Base-by-base conservation (phyloP, 2,329 filamentous ascomycete species). In the Fusarium tupiense region DNA sequence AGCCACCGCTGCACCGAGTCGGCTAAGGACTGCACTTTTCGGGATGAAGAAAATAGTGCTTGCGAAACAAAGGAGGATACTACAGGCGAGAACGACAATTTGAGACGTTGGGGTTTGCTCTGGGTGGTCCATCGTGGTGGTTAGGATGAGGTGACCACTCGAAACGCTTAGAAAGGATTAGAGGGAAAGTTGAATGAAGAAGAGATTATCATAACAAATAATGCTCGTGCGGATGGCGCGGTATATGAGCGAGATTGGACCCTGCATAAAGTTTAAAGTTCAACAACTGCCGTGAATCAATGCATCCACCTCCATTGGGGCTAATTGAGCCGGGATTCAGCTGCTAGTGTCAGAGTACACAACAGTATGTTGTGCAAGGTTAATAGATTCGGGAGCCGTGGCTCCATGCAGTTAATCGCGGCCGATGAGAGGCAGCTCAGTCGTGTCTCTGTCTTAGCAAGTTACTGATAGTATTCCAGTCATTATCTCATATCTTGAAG, bases 401-500 rank as follows among this genome's bases (percentile, higher is more conserved):
- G 46, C 26, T 17, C 20, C 26, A 49, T 49, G 3, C 1, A 4
- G 46, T 12, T 2, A 17, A 8, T 6, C 26, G n/a, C 14, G 20
- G 14, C 4, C 0, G 10, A 22, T 8, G 26, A 17, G 1, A 13
- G 20, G 8, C 6, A 31, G 13, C 13, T 31, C 16, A 12, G 2
- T 19, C 11, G 0, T 44, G 5, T 26, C 0, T 19, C 17, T 19
- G 14, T 9, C 0, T 35, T 17, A 17, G 8, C 0, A 35, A 35
- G 33, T 17, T 8, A 1, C 33, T 14, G 33, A 17, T 35, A 35
- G 14, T 17, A 35, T 37, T 17, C 6, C 41, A 5, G 16, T 46
- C n/a, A 13, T 46, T 26, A 19, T 24, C 43, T 14, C 46, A 49
- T 49, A 17, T 49, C 6, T 22, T 7, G 19, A 6, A 29, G 19